Percentiles rank a stretch among this genome's conserved stretches.
Conservation (phyloP, 768 basidiomycete species). For the Holtermanniella nyarrowii region DNA sequence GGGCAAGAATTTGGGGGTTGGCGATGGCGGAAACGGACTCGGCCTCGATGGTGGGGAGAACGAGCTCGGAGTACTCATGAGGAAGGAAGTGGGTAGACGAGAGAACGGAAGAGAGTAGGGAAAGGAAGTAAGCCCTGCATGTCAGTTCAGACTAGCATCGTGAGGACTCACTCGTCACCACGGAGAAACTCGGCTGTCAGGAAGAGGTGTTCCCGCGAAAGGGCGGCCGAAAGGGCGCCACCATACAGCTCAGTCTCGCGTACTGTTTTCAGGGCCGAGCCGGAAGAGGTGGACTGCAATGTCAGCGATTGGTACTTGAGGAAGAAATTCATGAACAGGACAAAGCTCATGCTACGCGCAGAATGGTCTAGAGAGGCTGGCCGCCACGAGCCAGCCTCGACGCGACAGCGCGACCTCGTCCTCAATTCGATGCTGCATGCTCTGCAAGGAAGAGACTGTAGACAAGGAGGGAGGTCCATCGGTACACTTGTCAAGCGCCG, state of each 20-base stretch:
- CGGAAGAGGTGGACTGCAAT: conserved; percentile 68
- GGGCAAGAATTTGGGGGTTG: conserved; percentile 57
- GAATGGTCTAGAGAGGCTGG: not conserved
- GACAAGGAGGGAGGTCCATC: too few relatives aligned
- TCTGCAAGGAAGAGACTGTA: too few relatives aligned
- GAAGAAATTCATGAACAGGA: too few relatives aligned
- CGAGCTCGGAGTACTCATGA: conserved; percentile 46
- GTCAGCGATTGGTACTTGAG: not conserved
- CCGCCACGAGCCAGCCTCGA: not conserved
- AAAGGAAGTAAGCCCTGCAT: conserved; percentile 73
- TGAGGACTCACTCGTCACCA: conserved; percentile 87
- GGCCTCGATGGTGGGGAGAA: conserved; percentile 53
- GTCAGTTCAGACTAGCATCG: not conserved
- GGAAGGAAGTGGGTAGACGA: conserved; percentile 60
- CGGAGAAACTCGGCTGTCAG: conserved; percentile 89
- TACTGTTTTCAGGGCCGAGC: conserved; percentile 79
- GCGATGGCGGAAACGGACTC: conserved; percentile 56
- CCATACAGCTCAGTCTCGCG: conserved; percentile 90
- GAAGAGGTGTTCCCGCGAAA: conserved; percentile 81
- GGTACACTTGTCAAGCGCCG: too few relatives aligned
- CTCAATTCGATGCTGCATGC: too few relatives aligned
- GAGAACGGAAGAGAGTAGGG: conserved; percentile 73
- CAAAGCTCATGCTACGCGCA: too few relatives aligned
- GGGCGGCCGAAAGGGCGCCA: conserved; percentile 71
- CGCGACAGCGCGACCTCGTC: too few relatives aligned